These are phyloP conservation scores for Coemansia erecta DNA, from an alignment of 192 early-diverging fungal species.

Conservation along the genomic window DNA sequence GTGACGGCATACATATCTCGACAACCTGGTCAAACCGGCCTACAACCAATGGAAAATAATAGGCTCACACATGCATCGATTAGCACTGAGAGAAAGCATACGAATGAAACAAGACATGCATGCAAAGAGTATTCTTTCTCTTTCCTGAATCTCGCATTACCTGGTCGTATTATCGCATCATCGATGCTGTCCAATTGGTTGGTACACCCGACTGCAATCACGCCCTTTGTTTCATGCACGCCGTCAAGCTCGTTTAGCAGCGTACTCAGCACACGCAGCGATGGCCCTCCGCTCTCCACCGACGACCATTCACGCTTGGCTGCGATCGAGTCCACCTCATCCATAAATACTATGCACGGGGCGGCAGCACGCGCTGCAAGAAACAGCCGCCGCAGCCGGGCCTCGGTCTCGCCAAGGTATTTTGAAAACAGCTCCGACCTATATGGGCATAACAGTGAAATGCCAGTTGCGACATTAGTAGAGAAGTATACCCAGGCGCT, in stretches of 20 bases:
- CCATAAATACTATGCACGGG: slow-evolving; percentile 93
- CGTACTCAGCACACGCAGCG: slow-evolving; percentile 87
- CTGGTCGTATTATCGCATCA: slow-evolving; percentile 75
- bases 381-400: slow-evolving; percentile 76
- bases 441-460: neutral
- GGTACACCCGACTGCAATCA: slow-evolving; percentile 90
- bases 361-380: slow-evolving; percentile 73
- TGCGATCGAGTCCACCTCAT: slow-evolving; percentile 91
- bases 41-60: slow-evolving; percentile 15
- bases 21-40: slow-evolving; percentile 88
- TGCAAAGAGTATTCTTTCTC: too few relatives aligned
- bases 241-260: slow-evolving; percentile 99
- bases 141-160: slow-evolving; percentile 25
- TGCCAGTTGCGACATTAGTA: too few relatives aligned
- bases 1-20: slow-evolving; percentile 61
- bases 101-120: neutral
- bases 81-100: too few relatives aligned
- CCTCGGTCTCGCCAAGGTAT: slow-evolving; percentile 93
- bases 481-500: too few relatives aligned
- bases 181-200: slow-evolving; percentile 87
- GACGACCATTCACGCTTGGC: slow-evolving; percentile 64
- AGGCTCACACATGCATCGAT: neutral
- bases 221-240: slow-evolving; percentile 76
- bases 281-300: slow-evolving; percentile 69
- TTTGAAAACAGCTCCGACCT: slow-evolving; percentile 86